Percentiles rank a stretch among this genome's conserved stretches.
Conservation (phyloP, 768 basidiomycete species). For the Suillus placidus region DNA sequence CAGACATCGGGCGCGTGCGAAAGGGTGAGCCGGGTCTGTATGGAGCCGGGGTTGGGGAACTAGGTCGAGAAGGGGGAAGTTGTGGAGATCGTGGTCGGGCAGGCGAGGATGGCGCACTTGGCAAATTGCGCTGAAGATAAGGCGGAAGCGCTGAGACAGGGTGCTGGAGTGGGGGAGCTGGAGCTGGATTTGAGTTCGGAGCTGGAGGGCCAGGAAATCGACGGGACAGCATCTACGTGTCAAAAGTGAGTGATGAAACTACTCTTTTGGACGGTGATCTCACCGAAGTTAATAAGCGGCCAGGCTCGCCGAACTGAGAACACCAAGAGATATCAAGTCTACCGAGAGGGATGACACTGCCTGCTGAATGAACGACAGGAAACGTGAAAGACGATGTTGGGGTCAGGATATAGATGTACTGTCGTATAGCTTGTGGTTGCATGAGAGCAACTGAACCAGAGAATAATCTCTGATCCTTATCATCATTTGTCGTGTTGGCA, state of each 20-base stretch:
- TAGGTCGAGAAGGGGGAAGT: slow-evolving; percentile 51
- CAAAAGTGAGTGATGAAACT: background rate
- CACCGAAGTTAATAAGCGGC: slow-evolving; percentile 82
- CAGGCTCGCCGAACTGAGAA: slow-evolving; percentile 83
- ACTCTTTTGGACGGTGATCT: slow-evolving; percentile 18
- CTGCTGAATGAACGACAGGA: slow-evolving; percentile 59
- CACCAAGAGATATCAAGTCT: slow-evolving; percentile 88
- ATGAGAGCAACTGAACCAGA: slow-evolving; percentile 69
- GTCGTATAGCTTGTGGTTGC: slow-evolving; percentile 82
- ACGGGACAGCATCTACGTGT: slow-evolving; percentile 68
- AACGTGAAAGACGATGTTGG: slow-evolving; percentile 49
- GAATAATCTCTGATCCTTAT: slow-evolving; percentile 47
- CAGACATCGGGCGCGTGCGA: slow-evolving; percentile 39
- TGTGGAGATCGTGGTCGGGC: slow-evolving; percentile 65
- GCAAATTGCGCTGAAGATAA: slow-evolving; percentile 65
- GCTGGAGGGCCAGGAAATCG: slow-evolving; percentile 60
- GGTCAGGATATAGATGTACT: slow-evolving; percentile 83
- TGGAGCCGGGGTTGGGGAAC: slow-evolving; percentile 54
- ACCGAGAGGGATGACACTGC: slow-evolving; percentile 78
- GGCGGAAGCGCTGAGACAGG: slow-evolving; percentile 75
- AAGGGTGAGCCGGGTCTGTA: slow-evolving; percentile 48
- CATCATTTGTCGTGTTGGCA: slow-evolving; percentile 41
- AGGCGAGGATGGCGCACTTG: slow-evolving; percentile 39
- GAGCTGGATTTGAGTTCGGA: slow-evolving; percentile 18
- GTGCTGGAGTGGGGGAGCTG: slow-evolving; percentile 34